Conservation (phyloP, 257 asterid genomes). For the Solanum clarkiae region DNA sequence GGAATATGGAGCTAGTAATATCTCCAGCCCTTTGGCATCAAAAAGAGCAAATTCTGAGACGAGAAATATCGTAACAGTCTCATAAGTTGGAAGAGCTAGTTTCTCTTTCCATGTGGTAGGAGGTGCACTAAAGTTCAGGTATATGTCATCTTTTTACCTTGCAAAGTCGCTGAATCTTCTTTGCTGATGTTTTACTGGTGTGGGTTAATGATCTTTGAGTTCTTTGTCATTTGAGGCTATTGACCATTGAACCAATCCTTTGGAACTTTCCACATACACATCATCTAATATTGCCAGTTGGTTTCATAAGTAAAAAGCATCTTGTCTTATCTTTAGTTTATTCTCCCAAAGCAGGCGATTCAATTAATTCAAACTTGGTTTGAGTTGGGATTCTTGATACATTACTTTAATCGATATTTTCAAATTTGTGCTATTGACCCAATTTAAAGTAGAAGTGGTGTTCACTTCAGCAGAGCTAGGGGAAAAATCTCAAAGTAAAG, state of each 20-base stretch:
- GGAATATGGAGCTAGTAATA: background rate
- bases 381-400: background rate
- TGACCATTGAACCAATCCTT: background rate
- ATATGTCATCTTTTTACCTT: background rate
- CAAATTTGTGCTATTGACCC: background rate
- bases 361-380: background rate
- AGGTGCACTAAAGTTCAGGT: background rate
- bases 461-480: background rate
- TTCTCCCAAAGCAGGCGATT: background rate
- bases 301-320: background rate
- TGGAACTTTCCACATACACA: background rate
- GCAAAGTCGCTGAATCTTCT: background rate
- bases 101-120: background rate
- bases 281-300: background rate
- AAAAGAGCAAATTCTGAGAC: background rate
- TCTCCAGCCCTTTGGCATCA: background rate
- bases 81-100: background rate
- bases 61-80: background rate
- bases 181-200: background rate
- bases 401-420: background rate
- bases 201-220: background rate
- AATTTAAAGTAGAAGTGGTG: background rate
- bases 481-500: background rate
- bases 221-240: background rate
- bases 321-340: background rate